Evolutionary conservation across 2,329 filamentous ascomycete genomes (phyloP).

Genomic region (Sporothrix phasma): DNA sequence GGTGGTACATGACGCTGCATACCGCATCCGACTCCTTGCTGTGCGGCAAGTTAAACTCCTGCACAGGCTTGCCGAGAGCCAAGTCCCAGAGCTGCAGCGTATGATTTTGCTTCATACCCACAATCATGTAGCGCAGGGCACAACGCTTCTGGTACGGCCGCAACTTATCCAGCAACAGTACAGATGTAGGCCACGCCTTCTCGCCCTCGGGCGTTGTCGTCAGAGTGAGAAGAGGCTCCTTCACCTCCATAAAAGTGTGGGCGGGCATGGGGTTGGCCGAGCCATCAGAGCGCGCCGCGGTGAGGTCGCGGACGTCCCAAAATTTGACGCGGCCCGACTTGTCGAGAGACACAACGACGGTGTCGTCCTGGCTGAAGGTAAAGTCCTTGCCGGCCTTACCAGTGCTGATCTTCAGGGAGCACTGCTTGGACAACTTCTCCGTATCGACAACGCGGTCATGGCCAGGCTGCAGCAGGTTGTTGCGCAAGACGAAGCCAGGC

Average conservation of each 20-base stretch:
- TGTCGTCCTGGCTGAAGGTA: conserved; percentile 93
- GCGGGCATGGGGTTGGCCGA: conserved; percentile 43
- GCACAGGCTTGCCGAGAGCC: conserved; percentile 85
- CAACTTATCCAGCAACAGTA: conserved; percentile 91
- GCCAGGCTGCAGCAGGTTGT: conserved; percentile 53
- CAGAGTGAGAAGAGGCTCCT: conserved; percentile 76
- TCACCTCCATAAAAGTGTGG: conserved; percentile 60
- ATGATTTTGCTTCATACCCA: conserved; percentile 98
- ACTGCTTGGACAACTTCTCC: conserved; percentile 77
- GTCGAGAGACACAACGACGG: conserved; percentile 86
- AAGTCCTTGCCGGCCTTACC: conserved; percentile 99
- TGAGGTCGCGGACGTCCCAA: conserved; percentile 87
- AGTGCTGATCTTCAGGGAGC: conserved; percentile 85
- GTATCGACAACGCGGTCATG: conserved; percentile 68
- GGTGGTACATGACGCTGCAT: conserved; percentile 92
- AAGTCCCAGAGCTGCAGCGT: conserved; percentile 98
- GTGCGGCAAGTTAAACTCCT: conserved; percentile 93
- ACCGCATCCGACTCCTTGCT: conserved; percentile 96
- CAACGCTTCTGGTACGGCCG: conserved; percentile 84
- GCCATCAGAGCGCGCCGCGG: conserved; percentile 42
- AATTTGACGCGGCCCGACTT: conserved; percentile 95
- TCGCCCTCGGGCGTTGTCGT: conserved; percentile 78
- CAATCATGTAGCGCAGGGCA: conserved; percentile 87
- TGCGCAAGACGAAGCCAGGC: conserved; percentile 53
- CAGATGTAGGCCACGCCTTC: conserved; percentile 94